Conservation (phyloP, 2,329 filamentous ascomycete species). For the Mollisiaceae sp. region DNA sequence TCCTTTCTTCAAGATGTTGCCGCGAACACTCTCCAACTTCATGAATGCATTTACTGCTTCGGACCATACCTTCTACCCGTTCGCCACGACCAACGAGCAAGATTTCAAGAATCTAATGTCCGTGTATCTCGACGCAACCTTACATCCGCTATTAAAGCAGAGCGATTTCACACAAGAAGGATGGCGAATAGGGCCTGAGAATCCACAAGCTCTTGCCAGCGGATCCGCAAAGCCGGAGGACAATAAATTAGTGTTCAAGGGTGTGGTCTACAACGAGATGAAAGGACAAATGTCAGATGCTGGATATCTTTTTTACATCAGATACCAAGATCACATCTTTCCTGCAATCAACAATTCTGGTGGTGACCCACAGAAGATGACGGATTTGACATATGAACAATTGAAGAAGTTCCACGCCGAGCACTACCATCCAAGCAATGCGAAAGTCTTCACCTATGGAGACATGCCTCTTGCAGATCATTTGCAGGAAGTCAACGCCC, state of each 20-base stretch:
- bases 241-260: slow-evolving; percentile 87
- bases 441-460: slow-evolving; percentile 94
- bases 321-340: slow-evolving; percentile 93
- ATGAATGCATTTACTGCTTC: slow-evolving; percentile 99
- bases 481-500: slow-evolving; percentile 76
- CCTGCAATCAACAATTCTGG: slow-evolving; percentile 96
- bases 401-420: slow-evolving; percentile 86
- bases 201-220: slow-evolving; percentile 61
- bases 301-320: slow-evolving; percentile 93
- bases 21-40: slow-evolving; percentile 96
- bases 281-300: slow-evolving; percentile 99
- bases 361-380: slow-evolving; percentile 95
- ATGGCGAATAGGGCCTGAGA: slow-evolving; percentile 94
- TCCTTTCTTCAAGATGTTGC: slow-evolving; percentile 99
- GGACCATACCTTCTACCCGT: slow-evolving; percentile 97
- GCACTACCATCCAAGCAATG: slow-evolving; percentile 97
- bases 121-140: slow-evolving; percentile 93
- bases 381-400: slow-evolving; percentile 90
- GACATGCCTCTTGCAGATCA: slow-evolving; percentile 87
- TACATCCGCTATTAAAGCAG: slow-evolving; percentile 86
- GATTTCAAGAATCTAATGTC: slow-evolving; percentile 97
- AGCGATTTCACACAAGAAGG: slow-evolving; percentile 96
- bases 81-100: slow-evolving; percentile 93
- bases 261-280: slow-evolving; percentile 99
- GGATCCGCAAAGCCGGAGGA: slow-evolving; percentile 54